These are phyloP conservation scores for Melastoma candidum DNA, from an alignment of 441 rosid species.

Conservation along the genomic window DNA sequence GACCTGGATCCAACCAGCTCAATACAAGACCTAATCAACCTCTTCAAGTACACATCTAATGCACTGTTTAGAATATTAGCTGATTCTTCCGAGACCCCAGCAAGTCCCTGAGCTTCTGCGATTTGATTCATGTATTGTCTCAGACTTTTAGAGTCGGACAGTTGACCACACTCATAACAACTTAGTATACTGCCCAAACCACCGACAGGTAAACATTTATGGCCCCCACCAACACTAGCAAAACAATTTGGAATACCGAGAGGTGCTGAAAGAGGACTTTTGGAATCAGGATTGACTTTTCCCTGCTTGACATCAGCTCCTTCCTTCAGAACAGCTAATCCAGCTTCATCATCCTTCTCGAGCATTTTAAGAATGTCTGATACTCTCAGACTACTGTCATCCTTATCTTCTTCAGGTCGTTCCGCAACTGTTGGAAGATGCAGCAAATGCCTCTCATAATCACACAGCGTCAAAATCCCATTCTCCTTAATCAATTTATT, in stretches of 20 bases:
- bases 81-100: conserved; percentile 69
- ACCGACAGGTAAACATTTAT: conserved; percentile 31
- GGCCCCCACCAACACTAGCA: conserved; percentile 59
- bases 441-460: conserved; percentile 51
- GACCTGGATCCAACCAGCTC: conserved; percentile 51
- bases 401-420: conserved; percentile 40
- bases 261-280: conserved; percentile 54
- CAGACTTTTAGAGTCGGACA: conserved; percentile 55
- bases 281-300: conserved; percentile 27
- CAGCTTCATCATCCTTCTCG: conserved; percentile 29
- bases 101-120: conserved; percentile 63
- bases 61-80: conserved; percentile 53
- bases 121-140: conserved; percentile 73
- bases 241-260: conserved; percentile 62
- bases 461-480: conserved; percentile 52
- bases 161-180: conserved; percentile 47
- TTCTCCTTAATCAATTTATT: conserved; percentile 38
- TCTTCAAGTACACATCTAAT: conserved; percentile 75
- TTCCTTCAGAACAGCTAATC: conserved; percentile 27
- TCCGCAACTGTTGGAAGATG: conserved; percentile 42
- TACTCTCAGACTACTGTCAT: conserved; percentile 25
- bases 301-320: conserved; percentile 46
- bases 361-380: conserved; percentile 23
- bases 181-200: conserved; percentile 27
- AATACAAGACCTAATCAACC: conserved; percentile 58